Percentiles rank a stretch among this genome's conserved stretches.
These are phyloP conservation scores for Mortierella sp. DNA, from an alignment of 371 early-diverging fungal species.

Conservation along the genomic window DNA sequence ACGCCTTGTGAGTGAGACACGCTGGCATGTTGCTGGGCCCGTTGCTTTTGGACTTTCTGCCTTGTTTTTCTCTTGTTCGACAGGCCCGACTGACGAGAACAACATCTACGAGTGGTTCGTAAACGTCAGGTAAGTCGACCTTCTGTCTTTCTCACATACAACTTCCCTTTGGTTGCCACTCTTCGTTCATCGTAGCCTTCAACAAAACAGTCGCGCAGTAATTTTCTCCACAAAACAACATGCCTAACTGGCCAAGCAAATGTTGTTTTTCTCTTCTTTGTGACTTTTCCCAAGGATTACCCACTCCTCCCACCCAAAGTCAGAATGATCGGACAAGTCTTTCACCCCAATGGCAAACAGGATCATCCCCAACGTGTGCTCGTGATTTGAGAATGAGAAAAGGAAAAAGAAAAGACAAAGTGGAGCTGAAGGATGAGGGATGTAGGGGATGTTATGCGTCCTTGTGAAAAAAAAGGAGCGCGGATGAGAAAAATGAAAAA, in stretches of 20 bases:
- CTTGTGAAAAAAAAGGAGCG: neutral
- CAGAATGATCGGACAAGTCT: neutral
- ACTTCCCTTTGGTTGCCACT: neutral
- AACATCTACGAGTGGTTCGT: neutral
- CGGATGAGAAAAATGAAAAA: neutral
- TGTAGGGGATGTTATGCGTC: neutral
- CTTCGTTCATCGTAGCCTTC: neutral
- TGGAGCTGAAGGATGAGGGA: neutral
- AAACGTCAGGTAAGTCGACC: neutral
- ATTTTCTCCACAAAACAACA: no score
- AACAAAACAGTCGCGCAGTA: neutral
- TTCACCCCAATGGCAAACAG: constrained; percentile 2
- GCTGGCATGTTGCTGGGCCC: neutral
- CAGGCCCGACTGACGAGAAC: neutral
- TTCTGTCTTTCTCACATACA: neutral
- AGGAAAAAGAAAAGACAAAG: no score
- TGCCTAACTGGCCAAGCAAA: no score
- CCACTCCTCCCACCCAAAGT: constrained; percentile 7
- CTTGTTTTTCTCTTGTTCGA: no score
- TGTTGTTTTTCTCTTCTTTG: no score
- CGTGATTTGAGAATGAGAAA: no score
- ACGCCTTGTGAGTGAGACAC: no score
- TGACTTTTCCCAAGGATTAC: neutral
- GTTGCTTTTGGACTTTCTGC: neutral
- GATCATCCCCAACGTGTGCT: neutral